Evolutionary conservation across 2,329 filamentous ascomycete genomes (phyloP).

Genomic region (Plectosphaerella sp.): DNA sequence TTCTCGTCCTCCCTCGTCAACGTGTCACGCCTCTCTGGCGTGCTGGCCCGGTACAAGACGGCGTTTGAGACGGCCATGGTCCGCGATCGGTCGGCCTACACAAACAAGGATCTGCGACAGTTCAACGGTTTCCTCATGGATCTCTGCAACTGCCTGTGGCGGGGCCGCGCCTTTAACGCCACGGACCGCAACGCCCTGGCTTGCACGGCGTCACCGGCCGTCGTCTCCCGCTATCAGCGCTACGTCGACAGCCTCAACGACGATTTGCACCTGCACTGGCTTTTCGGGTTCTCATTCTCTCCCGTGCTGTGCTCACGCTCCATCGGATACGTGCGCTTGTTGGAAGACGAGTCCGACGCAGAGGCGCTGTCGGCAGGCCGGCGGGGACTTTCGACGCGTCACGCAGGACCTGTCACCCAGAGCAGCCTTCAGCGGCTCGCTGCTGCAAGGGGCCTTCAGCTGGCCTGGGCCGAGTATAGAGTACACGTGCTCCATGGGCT

Average conservation of each 20-base stretch:
- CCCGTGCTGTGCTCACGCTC: slow-evolving; percentile 53
- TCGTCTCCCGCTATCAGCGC: slow-evolving; percentile 38
- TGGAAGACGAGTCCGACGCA: slow-evolving; percentile 59
- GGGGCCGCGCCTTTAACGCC: slow-evolving; percentile 63
- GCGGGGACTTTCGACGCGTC: slow-evolving; percentile 39
- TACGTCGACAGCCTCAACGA: slow-evolving; percentile 47
- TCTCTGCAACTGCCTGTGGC: slow-evolving; percentile 79
- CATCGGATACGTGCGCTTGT: slow-evolving; percentile 47
- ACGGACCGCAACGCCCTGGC: slow-evolving; percentile 60
- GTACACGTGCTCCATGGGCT: slow-evolving; percentile 67
- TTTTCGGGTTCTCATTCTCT: slow-evolving; percentile 57
- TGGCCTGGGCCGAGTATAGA: slow-evolving; percentile 72
- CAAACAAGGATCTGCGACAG: slow-evolving; percentile 56
- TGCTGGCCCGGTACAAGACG: slow-evolving; percentile 69
- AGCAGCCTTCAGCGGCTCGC: slow-evolving; percentile 59
- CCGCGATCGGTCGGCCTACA: slow-evolving; percentile 41
- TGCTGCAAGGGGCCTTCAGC: slow-evolving; percentile 58
- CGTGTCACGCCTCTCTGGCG: slow-evolving; percentile 63
- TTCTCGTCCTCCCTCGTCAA: slow-evolving; percentile 61
- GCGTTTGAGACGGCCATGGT: slow-evolving; percentile 64
- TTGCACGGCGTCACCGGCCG: slow-evolving; percentile 40
- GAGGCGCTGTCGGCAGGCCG: slow-evolving; percentile 35
- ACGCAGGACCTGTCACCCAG: slow-evolving; percentile 67
- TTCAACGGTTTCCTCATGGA: slow-evolving; percentile 89
- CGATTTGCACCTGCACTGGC: slow-evolving; percentile 37